Base-by-base conservation (phyloP, 768 basidiomycete genomes). In the Kwoniella dejecticola region DNA sequence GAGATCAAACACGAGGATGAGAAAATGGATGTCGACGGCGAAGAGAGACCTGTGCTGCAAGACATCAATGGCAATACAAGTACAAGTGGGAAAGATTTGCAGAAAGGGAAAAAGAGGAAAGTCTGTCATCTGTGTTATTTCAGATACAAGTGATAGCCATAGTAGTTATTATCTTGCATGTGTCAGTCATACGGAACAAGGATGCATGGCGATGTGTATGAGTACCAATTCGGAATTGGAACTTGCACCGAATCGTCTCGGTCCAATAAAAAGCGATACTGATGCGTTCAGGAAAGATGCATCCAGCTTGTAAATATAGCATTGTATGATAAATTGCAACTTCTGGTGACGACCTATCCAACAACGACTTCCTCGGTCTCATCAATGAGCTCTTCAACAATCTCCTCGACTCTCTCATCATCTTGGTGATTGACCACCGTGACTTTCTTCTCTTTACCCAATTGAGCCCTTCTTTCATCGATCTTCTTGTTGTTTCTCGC, bases 301-400 rank as follows among this genome's bases (percentile, higher is more conserved):
- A n/a, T n/a, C n/a, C n/a, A n/a, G n/a, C n/a, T n/a, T n/a, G n/a
- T n/a, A 50, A 31, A 50, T 50, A 36, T 36, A 15, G 49, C 49
- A 50, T n/a, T n/a, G n/a, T n/a, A n/a, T n/a, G n/a, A n/a, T n/a
- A n/a, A n/a, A n/a, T n/a, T n/a, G n/a, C n/a, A n/a, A n/a, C n/a
- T n/a, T n/a, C n/a, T n/a, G n/a, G n/a, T n/a, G 33, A 15, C 15
- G 33, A 36, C 15, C 30, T 26, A 56, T 40, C 68, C 70, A 38
- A 67, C 66, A 45, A 82, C 66, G 33, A 82, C 86, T 80, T 95
- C 91, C 80, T 95, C 92, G 41, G 84, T 85, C 82, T 96, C 91
- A 68, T 96, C 91, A 71, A 94, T 85, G 41, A 95, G 85, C 77
- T 95, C 91, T 71, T 95, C 93, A 56, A 94, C 81, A 89, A 90